Percentiles rank a stretch among this genome's conserved stretches.
phyloP scores from a whole-genome alignment of 495 filamentous ascomycete species.

The Oidiodendron maius region DNA sequence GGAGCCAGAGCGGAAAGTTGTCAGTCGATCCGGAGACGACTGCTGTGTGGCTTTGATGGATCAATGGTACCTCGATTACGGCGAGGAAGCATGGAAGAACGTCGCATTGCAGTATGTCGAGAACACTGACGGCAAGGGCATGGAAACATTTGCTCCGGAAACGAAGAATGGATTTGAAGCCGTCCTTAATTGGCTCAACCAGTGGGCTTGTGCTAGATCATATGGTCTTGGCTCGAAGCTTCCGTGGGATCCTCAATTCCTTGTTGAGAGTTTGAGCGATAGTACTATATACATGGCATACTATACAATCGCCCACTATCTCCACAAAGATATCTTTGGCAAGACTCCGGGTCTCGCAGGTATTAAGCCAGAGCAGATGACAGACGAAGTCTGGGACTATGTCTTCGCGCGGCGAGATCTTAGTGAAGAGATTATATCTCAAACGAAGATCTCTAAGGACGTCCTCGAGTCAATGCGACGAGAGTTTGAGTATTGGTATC shows the following conservation, averaged over 20 bases:
- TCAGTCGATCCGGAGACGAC: slow-evolving; percentile 79
- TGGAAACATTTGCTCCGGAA: slow-evolving; percentile 76
- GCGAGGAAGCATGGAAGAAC: slow-evolving; percentile 75
- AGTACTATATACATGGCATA: slow-evolving; percentile 95
- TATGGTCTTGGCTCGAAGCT: slow-evolving; percentile 92
- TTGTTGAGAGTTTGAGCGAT: slow-evolving; percentile 90
- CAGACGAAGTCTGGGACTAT: slow-evolving; percentile 95
- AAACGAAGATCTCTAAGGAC: slow-evolving; percentile 64
- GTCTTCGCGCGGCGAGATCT: slow-evolving; percentile 67
- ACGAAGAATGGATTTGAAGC: slow-evolving; percentile 79
- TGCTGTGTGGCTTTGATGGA: slow-evolving; percentile 91
- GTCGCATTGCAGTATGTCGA: slow-evolving; percentile 67
- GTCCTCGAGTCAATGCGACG: slow-evolving; percentile 71
- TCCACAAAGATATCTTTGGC: slow-evolving; percentile 67
- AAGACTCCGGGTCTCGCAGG: slow-evolving; percentile 56
- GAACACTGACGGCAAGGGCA: slow-evolving; percentile 49
- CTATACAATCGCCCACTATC: slow-evolving; percentile 86
- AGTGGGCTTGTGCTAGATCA: slow-evolving; percentile 90
- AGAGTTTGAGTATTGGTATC: slow-evolving; percentile 97
- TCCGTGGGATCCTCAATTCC: slow-evolving; percentile 87
- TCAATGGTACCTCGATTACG: slow-evolving; percentile 97
- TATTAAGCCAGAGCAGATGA: slow-evolving; percentile 82
- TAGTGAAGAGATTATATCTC: slow-evolving; percentile 52
- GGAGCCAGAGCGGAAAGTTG: slow-evolving; percentile 84
- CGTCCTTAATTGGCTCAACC: slow-evolving; percentile 83